Conservation (phyloP, 208 protist species). For the Crithidia thermophila region DNA sequence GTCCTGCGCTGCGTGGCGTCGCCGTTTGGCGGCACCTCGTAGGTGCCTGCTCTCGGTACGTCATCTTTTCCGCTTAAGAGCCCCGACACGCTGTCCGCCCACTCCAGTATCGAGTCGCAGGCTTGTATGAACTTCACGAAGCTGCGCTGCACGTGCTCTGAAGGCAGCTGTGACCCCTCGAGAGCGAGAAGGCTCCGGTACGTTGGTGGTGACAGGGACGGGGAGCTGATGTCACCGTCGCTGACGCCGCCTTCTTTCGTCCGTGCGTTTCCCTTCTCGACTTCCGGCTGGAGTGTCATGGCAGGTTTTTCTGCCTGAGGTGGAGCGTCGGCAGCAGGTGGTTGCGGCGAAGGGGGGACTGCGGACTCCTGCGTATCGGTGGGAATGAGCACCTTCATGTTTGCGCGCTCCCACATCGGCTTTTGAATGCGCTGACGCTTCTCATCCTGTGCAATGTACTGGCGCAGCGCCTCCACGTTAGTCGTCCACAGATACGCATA, state of each 20-base stretch:
- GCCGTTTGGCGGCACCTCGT: conserved; percentile 28
- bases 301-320: no score
- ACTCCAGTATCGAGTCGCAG: conserved; percentile 48
- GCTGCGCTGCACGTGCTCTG: conserved; percentile 30
- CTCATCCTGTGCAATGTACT: conserved; percentile 33
- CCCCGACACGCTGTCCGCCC: conserved; percentile 45
- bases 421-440: conserved; percentile 27
- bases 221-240: background rate
- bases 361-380: background rate
- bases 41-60: conserved; percentile 63
- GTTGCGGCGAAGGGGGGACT: no score
- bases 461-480: conserved; percentile 35
- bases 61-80: conserved; percentile 55
- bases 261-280: no score
- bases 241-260: background rate
- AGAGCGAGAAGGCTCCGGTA: conserved; percentile 33
- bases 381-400: conserved; percentile 25
- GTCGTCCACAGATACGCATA: conserved; percentile 61
- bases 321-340: no score
- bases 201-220: conserved; percentile 6
- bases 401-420: conserved; percentile 28
- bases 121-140: conserved; percentile 72
- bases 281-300: no score
- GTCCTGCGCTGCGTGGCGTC: conserved; percentile 6
- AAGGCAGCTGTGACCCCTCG: conserved; percentile 29